Evolutionary conservation across 139 green algal species (phyloP).

Genomic region (Chlamydomonas incerta): DNA sequence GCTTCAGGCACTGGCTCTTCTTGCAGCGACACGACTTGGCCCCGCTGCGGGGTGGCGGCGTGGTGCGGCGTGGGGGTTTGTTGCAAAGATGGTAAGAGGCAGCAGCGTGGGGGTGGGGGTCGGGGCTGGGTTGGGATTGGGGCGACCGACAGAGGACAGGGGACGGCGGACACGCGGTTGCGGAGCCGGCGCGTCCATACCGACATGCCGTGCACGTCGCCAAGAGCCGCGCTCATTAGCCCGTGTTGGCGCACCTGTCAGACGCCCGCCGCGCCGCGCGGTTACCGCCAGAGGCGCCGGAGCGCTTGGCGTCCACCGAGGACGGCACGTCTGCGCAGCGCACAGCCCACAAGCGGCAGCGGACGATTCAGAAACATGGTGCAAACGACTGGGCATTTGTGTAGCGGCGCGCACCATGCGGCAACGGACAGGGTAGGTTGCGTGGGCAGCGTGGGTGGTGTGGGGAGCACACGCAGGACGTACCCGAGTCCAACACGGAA

Average conservation of each 20-base stretch:
- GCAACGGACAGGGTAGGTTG: too few relatives aligned
- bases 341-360: too few relatives aligned
- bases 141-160: too few relatives aligned
- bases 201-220: too few relatives aligned
- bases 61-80: conserved; percentile 46
- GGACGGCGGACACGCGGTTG: too few relatives aligned
- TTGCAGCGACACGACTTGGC: conserved; percentile 80
- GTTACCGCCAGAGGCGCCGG: not conserved
- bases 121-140: not conserved
- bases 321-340: not conserved
- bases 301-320: not conserved
- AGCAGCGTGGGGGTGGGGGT: not conserved
- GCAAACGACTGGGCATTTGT: too few relatives aligned
- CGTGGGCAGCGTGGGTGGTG: too few relatives aligned
- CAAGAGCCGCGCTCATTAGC: too few relatives aligned
- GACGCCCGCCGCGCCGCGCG: not conserved
- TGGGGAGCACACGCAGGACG: not conserved
- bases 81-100: too few relatives aligned
- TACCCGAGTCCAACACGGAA: not conserved
- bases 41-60: conserved; percentile 38
- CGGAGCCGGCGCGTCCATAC: too few relatives aligned
- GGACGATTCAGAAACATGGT: too few relatives aligned
- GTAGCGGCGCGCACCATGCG: too few relatives aligned
- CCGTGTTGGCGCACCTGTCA: not conserved
- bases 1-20: conserved; percentile 87